Evolutionary conservation across 2,329 filamentous ascomycete genomes (phyloP), one percentile per base, ranked within the genome.

Genomic region (Hymenoscyphus infarciens): DNA sequence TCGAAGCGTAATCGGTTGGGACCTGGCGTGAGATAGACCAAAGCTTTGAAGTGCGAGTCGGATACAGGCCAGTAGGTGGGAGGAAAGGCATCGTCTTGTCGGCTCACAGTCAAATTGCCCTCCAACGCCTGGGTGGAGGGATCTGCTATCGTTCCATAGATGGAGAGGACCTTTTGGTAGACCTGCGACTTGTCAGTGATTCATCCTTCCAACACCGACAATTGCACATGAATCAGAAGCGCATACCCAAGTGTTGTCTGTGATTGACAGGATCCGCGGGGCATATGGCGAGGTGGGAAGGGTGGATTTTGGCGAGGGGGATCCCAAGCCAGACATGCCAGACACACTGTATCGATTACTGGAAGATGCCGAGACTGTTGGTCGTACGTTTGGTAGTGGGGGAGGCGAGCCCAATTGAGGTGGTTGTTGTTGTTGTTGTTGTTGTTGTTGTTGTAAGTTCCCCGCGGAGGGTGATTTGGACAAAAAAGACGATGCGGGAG

Each of bases 21-120:
- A 0, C 95, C 95, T 4, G 95, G 93, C 67, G 90, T 86, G n/a
- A 99, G 84, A 75, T 97, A 92, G 10, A 97, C 83, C 33, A 98
- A 81, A 5, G 89, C 89, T 78, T 98, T 98, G 82, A 97, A 98
- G 75, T 93, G 87, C 2, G 91, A 96, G 66, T 92, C 88, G 73
- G 82, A 88, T 11, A 97, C 94, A 1, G 93, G 94, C 93, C 94
- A 98, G 68, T 82, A 83, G 13, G 87, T 90, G 0, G 90, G 80
- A 6, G 94, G 93, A 74, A 97, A 97, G 65, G 80, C 86, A 74
- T 96, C 92, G 75, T 97, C 90, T 69, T 92, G 84, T 71, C 95
- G 90, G 71, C 83, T 88, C 65, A 97, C 84, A 2, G 87, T 92
- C 58, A 98, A 72, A 33, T 79, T 89, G 68, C 95, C 95, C 73